Evolutionary conservation across 2,329 filamentous ascomycete species (phyloP).

Genomic region (Fusarium foetens): DNA sequence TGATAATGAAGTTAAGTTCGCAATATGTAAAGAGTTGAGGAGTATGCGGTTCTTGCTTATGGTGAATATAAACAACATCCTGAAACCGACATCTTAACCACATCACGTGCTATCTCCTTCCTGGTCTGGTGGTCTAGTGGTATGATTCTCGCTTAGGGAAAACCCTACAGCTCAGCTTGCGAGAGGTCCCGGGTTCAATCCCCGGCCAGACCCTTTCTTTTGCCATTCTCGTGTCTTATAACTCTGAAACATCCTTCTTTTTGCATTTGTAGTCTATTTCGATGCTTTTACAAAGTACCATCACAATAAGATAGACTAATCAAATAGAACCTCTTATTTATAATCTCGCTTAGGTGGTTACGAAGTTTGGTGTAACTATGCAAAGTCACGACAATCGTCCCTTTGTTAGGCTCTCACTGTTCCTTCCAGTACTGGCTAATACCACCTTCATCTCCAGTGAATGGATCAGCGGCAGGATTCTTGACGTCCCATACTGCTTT

Average conservation of each 20-base stretch:
- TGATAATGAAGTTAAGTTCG: fast-evolving
- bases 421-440: constrained; percentile 5
- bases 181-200: constrained; percentile 60
- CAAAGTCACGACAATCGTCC: fast-evolving
- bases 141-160: constrained; percentile 78
- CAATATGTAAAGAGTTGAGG: fast-evolving
- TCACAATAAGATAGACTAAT: fast-evolving
- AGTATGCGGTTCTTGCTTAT: fast-evolving
- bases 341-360: fast-evolving
- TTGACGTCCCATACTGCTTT: background rate
- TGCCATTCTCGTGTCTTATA: background rate
- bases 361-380: fast-evolving
- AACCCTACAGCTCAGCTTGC: constrained; percentile 52
- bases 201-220: constrained; percentile 55
- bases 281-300: fast-evolving
- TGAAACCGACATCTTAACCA: fast-evolving
- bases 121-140: constrained; percentile 69
- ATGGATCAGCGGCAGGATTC: background rate
- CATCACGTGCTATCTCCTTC: background rate
- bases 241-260: background rate
- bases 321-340: fast-evolving
- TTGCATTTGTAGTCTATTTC: fast-evolving
- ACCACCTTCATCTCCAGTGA: background rate
- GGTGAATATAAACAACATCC: fast-evolving
- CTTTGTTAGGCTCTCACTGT: fast-evolving